Evolutionary conservation across 2,329 filamentous ascomycete species (phyloP).

Genomic region (Paecilomyces fulvus): DNA sequence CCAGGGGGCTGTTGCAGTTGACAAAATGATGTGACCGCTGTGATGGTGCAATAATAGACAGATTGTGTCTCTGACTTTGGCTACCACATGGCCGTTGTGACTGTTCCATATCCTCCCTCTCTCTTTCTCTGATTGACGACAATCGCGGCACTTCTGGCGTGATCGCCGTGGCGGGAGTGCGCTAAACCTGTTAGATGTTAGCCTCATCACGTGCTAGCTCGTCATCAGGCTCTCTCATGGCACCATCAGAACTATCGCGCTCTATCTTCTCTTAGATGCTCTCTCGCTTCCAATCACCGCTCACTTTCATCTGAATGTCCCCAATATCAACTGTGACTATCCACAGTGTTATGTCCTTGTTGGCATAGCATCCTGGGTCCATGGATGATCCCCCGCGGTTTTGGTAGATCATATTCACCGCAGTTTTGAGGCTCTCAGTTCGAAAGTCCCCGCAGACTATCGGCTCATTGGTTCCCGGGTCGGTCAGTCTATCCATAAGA

Average conservation of each 20-base stretch:
- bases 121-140: constrained; percentile 1
- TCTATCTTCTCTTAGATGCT: background rate
- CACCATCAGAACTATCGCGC: background rate
- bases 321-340: background rate
- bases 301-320: background rate
- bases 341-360: background rate
- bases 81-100: too few species aligned
- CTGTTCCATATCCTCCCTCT: background rate
- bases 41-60: background rate
- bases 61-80: background rate
- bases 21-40: background rate
- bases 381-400: background rate
- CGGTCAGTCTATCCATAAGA: background rate
- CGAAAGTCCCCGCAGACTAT: too few species aligned
- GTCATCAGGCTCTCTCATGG: background rate
- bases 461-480: background rate
- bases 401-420: background rate
- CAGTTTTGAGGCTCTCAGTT: background rate
- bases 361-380: background rate
- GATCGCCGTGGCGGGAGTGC: constrained; percentile 1
- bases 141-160: constrained; percentile 2
- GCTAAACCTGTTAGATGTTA: background rate
- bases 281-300: background rate
- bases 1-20: too few species aligned
- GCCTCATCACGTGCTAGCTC: background rate